Evolutionary conservation across 768 basidiomycete genomes (phyloP).

Genomic region (Mycena latifolia): DNA sequence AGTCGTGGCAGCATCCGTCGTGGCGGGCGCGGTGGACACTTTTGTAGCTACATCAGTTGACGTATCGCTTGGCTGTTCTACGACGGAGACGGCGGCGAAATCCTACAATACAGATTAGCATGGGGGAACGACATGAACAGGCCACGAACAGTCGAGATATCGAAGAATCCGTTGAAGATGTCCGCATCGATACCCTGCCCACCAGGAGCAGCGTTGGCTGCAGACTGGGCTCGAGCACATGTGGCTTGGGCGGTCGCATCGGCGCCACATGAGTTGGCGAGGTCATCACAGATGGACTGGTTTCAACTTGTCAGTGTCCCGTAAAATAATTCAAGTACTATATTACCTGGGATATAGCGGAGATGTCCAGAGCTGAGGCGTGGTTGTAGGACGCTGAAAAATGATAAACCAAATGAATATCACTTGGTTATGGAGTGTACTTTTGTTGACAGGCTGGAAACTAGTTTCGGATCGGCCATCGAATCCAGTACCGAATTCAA

Average conservation of each 20-base stretch:
- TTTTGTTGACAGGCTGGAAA: conserved; percentile 65
- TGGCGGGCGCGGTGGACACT: too few species aligned
- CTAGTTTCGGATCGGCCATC: conserved; percentile 68
- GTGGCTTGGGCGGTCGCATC: conserved; percentile 13
- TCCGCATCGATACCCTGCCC: conserved; percentile 51
- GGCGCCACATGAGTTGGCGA: conserved; percentile 61
- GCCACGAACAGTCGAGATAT: conserved; percentile 43
- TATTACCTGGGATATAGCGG: conserved; percentile 60
- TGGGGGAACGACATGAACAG: neutral
- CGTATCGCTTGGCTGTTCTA: neutral
- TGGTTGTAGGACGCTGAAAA: conserved; percentile 60
- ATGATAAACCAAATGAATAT: neutral
- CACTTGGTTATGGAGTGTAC: conserved; percentile 20
- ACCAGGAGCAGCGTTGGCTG: conserved; percentile 35
- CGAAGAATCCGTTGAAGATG: conserved; percentile 54
- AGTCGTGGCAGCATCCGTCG: neutral
- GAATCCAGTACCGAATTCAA: conserved; percentile 70
- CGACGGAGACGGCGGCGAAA: conserved; percentile 7
- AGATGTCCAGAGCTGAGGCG: conserved; percentile 67
- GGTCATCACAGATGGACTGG: conserved; percentile 67
- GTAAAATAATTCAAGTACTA: too few species aligned
- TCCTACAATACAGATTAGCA: conserved; percentile 2
- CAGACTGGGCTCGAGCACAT: conserved; percentile 16
- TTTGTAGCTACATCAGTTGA: too few species aligned
- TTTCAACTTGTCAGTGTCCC: neutral